Evolutionary conservation across 306 rosid genomes (phyloP).

Genomic region (Cicer yamashitae): DNA sequence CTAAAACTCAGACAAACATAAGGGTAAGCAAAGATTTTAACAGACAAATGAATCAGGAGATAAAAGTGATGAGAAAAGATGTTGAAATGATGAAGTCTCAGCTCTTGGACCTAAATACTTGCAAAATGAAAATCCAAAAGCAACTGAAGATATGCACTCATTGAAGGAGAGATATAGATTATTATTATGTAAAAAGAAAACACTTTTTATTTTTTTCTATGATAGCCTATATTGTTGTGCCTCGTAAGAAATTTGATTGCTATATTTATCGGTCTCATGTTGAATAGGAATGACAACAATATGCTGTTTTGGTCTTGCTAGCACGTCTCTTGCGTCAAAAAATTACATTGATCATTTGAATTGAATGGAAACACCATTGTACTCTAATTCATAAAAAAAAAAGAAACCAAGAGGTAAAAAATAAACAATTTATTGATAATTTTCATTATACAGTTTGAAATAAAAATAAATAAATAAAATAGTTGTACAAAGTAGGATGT

Average conservation of each 20-base stretch:
- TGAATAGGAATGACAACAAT: background rate
- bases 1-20: conserved; percentile 49
- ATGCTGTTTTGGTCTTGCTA: too few relatives aligned
- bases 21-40: conserved; percentile 51
- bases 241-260: conserved; percentile 1
- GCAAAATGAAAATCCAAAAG: conserved; percentile 67
- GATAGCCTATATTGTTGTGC: background rate
- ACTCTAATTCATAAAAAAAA: too few relatives aligned
- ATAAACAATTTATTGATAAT: too few relatives aligned
- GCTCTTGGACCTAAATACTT: conserved; percentile 64
- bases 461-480: too few relatives aligned
- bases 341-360: too few relatives aligned
- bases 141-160: conserved; percentile 52
- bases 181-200: conserved; percentile 12
- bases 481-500: too few relatives aligned
- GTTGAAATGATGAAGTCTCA: conserved; percentile 68
- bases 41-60: conserved; percentile 54
- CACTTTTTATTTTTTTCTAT: background rate
- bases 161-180: conserved; percentile 34
- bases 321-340: too few relatives aligned
- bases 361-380: too few relatives aligned
- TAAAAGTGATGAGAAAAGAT: conserved; percentile 64
- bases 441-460: too few relatives aligned
- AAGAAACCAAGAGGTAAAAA: too few relatives aligned
- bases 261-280: background rate